A percentile compares a stretch with the other conserved stretches of the same genome.
phyloP scores from a whole-genome alignment of 441 rosid genomes.

The Melastoma candidum region DNA sequence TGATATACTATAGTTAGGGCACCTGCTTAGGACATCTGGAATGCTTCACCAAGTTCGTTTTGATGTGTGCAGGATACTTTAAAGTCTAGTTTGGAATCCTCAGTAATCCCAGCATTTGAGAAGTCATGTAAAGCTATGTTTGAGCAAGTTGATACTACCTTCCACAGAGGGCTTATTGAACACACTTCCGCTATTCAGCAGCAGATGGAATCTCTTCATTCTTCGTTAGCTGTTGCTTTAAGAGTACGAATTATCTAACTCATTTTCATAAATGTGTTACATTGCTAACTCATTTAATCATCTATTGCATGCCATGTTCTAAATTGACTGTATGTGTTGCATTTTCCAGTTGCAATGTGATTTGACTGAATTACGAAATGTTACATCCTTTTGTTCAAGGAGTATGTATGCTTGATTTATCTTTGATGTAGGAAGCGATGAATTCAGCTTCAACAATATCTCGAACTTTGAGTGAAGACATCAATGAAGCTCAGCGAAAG shows the following conservation, averaged over 20 bases:
- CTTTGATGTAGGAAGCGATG: conserved; percentile 41
- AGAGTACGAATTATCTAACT: conserved; percentile 25
- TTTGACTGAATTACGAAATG: background rate
- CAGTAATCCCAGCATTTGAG: conserved; percentile 59
- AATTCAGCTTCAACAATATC: conserved; percentile 43
- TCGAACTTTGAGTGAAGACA: conserved; percentile 43
- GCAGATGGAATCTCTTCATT: conserved; percentile 41
- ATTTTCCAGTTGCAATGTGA: too few species aligned
- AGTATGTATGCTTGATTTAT: background rate
- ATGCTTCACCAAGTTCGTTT: conserved; percentile 2
- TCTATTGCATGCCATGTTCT: background rate
- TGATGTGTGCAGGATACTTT: conserved; percentile 34
- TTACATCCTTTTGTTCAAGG: background rate
- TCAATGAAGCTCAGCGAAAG: conserved; percentile 49
- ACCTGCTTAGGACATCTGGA: background rate
- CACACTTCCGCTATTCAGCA: conserved; percentile 50
- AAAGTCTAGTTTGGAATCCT: conserved; percentile 43
- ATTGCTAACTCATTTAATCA: background rate
- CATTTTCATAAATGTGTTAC: conserved; percentile 16
- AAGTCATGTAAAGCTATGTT: conserved; percentile 58
- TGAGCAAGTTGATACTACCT: conserved; percentile 54
- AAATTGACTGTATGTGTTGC: background rate
- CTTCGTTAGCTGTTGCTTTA: conserved; percentile 45
- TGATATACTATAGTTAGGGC: too few species aligned
- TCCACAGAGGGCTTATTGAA: conserved; percentile 53